Conservation (phyloP, 129 eudicot genomes). For the Artemisia argyi region DNA sequence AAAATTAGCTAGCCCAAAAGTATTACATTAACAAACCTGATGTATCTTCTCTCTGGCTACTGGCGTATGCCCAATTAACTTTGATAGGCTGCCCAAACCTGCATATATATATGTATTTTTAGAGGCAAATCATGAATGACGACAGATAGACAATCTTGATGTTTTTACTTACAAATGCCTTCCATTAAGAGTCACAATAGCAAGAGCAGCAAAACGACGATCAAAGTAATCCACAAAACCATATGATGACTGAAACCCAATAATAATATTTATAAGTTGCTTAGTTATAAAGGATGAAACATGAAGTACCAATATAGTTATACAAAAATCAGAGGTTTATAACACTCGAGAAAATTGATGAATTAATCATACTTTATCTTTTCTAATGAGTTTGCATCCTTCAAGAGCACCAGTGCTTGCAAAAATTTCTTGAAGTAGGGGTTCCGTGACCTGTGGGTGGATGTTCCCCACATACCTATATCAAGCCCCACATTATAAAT, state of each 20-base stretch:
- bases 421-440: slow-evolving; percentile 95
- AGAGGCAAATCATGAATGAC: slow-evolving; percentile 13
- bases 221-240: slow-evolving; percentile 98
- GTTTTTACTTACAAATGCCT: slow-evolving; percentile 71
- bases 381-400: slow-evolving; percentile 95
- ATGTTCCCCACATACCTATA: slow-evolving; percentile 96
- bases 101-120: slow-evolving; percentile 17
- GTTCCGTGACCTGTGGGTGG: slow-evolving; percentile 94
- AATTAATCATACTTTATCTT: slow-evolving; percentile 71
- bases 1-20: neutral
- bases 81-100: slow-evolving; percentile 82
- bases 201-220: slow-evolving; percentile 94
- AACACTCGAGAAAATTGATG: slow-evolving; percentile 1
- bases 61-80: slow-evolving; percentile 81
- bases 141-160: neutral
- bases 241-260: slow-evolving; percentile 73
- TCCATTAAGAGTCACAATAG: slow-evolving; percentile 92
- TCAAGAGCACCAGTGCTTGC: slow-evolving; percentile 84
- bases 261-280: neutral
- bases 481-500: slow-evolving; percentile 9
- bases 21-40: slow-evolving; percentile 49
- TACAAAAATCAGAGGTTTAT: neutral
- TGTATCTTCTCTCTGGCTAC: slow-evolving; percentile 93
- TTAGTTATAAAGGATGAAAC: neutral
- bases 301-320: too few relatives aligned